Percentiles rank a stretch among this genome's conserved stretches.
phyloP scores from a whole-genome alignment of 495 filamentous ascomycete species.

The Letharia columbiana region DNA sequence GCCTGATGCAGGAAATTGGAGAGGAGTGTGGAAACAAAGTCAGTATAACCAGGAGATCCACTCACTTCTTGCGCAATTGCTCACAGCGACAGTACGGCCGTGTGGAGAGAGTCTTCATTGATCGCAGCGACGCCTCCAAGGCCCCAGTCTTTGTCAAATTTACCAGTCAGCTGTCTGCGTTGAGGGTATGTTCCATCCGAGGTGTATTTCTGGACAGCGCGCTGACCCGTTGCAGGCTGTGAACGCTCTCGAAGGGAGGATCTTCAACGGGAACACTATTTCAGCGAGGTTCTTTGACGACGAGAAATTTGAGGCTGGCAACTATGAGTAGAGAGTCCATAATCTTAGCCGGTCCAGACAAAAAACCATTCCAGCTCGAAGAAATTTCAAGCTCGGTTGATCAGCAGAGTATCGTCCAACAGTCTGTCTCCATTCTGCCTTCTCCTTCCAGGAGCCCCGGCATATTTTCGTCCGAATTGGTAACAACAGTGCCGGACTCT shows the following conservation, averaged over 20 bases:
- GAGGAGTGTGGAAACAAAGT: slow-evolving; percentile 80
- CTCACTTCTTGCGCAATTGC: neutral
- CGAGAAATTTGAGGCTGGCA: slow-evolving; percentile 68
- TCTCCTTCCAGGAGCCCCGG: neutral
- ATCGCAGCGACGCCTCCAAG: slow-evolving; percentile 42
- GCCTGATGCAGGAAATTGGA: slow-evolving; percentile 85
- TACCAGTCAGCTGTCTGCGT: slow-evolving; percentile 64
- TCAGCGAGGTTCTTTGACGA: slow-evolving; percentile 66
- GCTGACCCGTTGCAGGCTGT: slow-evolving; percentile 52
- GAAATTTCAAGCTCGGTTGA: neutral
- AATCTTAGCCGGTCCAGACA: neutral
- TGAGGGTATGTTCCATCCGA: slow-evolving; percentile 54
- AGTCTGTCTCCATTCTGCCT: neutral
- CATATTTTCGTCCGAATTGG: neutral
- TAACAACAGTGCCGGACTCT: neutral
- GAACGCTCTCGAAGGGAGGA: slow-evolving; percentile 72
- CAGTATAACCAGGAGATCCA: slow-evolving; percentile 17
- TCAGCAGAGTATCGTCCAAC: neutral
- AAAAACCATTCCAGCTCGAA: neutral
- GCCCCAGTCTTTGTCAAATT: slow-evolving; percentile 86
- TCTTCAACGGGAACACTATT: slow-evolving; percentile 81
- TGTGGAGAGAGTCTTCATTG: slow-evolving; percentile 75
- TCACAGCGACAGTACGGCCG: slow-evolving; percentile 56
- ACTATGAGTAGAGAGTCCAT: slow-evolving; percentile 42
- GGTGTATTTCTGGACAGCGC: slow-evolving; percentile 6